Base-by-base conservation (phyloP, 352 stramenopile species). In the Blastocystis sp. region DNA sequence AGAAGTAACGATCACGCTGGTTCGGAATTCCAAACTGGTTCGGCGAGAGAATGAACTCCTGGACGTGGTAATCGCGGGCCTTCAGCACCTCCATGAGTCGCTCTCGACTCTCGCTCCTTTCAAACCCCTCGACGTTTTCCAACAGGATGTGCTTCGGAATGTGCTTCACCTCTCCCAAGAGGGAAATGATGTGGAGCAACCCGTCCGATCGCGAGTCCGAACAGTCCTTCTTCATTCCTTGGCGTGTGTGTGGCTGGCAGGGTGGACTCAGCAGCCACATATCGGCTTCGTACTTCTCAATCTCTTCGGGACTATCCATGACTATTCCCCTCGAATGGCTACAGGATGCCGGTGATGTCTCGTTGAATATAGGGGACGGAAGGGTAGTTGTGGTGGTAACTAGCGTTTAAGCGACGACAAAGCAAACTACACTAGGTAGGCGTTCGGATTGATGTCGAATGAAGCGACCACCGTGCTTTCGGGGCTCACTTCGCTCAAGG, bases 361-460 rank as follows among this genome's bases (percentile, higher is more conserved):
- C 50, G 59, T 55, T 89, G 79, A 77, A 89, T 55, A 77, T 89
- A 89, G 37, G 63, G 63, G 19, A 80, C 67, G 62, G 62, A 13
- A n/a, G 79, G 79, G 35, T 62, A 89, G 67, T 89, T 89, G 50
- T 89, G 79, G 29, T 85, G 74, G 70, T 85, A 85, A 24, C 74
- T 85, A n/a, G 16, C 2, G 13, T 4, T 85, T 51, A 39, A 45
- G 2, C 3, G 24, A 41, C 51, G 70, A 51, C n/a, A 37, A 35
- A 37, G 12, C 29, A n/a, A 50, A 39, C 12, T 89, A 89, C 79
- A 80, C 79, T 33, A 35, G 29, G 21, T 77, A 89, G 35, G 79
- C 79, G 65, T 89, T 89, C 31, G 79, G 79, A 65, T 89, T 89
- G 24, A 89, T 89, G 70, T 89, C 79, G n/a, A 80, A 89, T 0